Evolutionary conservation across 371 early-diverging fungal species (phyloP), one percentile per base, ranked within the genome.

Genomic region (Mortierella sp.): DNA sequence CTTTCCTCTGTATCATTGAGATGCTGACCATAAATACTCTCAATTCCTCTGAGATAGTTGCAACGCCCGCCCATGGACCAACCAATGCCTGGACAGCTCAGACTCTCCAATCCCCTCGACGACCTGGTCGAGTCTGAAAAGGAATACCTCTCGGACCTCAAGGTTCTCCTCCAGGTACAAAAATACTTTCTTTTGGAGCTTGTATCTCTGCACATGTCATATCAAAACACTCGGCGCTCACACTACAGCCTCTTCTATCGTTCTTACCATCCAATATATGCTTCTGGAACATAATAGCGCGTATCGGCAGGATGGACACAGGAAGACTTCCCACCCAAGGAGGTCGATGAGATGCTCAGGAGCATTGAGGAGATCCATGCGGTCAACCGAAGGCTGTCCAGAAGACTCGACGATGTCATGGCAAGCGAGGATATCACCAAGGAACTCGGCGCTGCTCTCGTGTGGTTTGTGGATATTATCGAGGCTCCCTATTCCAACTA

Each of bases 271-370:
- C 44, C 70, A 44, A 31, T 64, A n/a, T 50, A 40, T 34, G 5
- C 41, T 4, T 26, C 19, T 55, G 34, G 29, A 26, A 40, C 31
- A 39, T 64, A 64, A 43, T 47, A 83, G 84, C 84, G 84, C 40
- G 84, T 83, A 6, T 83, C 84, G 4, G 84, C 84, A 39, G 79
- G 84, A 58, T 83, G 84, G 84, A 83, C 75, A 16, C 79, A 78
- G 70, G 84, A 78, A 1, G 84, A 78, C 26, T 70, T 83, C 45
- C 84, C 84, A 9, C 84, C 84, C 11, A 74, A 79, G 67, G 84
- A 83, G 53, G 84, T 83, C 50, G 84, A 83, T 55, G 53, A 66
- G 31, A 43, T 83, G 70, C 79, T 83, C 64, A 74, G 84, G 65
- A 79, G 72, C 37, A 58, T 83, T 6, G 84, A 83, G 58, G 84